Evolutionary conservation across 345 rosid species (phyloP), one percentile per base, ranked within the genome.

Genomic region (Sapria himalayana): DNA sequence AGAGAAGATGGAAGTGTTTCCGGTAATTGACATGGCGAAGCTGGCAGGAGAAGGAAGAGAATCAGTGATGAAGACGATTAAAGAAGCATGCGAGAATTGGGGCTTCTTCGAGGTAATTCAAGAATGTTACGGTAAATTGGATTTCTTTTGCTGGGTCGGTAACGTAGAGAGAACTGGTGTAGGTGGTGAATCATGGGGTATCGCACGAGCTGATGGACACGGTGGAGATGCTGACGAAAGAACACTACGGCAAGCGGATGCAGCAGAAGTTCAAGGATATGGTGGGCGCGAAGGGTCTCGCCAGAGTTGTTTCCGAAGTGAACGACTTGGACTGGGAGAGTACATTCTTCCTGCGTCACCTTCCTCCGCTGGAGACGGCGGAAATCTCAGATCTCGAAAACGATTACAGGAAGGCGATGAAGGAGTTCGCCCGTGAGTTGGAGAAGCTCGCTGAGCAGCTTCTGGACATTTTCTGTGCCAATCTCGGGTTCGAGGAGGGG

Each of bases 81-180:
- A 66, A 4, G 74, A 79, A 44, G 85, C 92, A 48, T 79, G 92
- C 39, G 78, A 66, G 54, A 72, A 74, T 10, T 81, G 89, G 81
- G 93, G 89, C 6, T 81, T 76, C 71, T 81, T 81, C 60, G 78
- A 81, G 89, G 93, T 81, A 45, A 13, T 23, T 12, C 21, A n/a
- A 15, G 20, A 6, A 13, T 18, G 3, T 15, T 19, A 15, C 11
- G 7, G 11, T 9, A 21, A 17, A 29, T 13, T 19, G 4, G 11
- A 39, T 22, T 0, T n/a, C 7, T 23, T n/a, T n/a, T n/a, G n/a
- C n/a, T n/a, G n/a, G n/a, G n/a, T n/a, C n/a, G n/a, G n/a, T n/a
- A n/a, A n/a, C n/a, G n/a, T n/a, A n/a, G n/a, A n/a, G n/a, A n/a
- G 33, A 42, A 14, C 27, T 20, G 35, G 37, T 50, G 41, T 46